A percentile compares a stretch with the other conserved stretches of the same genome.
phyloP scores from a whole-genome alignment of 495 filamentous ascomycete species.

The Talaromyces liani region DNA sequence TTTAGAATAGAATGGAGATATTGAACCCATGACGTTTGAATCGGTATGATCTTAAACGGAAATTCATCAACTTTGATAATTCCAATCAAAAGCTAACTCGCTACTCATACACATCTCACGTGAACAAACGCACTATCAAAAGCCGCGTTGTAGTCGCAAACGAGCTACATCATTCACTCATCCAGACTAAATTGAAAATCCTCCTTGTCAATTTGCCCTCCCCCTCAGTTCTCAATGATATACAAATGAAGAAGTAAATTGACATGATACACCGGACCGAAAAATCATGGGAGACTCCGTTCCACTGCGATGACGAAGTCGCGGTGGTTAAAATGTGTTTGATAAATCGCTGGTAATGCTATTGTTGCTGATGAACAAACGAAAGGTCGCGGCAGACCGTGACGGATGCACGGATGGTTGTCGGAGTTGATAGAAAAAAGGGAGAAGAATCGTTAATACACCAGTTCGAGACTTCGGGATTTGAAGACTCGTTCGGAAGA shows the following conservation, averaged over 20 bases:
- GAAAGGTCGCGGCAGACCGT: background rate
- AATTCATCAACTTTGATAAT: background rate
- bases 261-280: background rate
- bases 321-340: background rate
- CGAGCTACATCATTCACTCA: background rate
- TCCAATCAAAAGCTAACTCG: background rate
- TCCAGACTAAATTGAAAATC: background rate
- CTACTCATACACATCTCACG: background rate
- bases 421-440: background rate
- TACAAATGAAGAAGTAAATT: background rate
- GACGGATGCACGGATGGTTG: background rate
- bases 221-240: background rate
- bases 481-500: background rate
- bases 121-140: background rate
- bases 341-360: background rate
- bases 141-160: background rate
- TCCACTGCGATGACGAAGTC: background rate
- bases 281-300: slow-evolving; percentile 1
- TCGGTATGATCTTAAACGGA: background rate
- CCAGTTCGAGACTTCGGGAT: background rate
- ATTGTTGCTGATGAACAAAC: background rate
- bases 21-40: background rate
- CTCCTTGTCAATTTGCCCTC: background rate
- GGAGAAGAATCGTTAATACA: background rate
- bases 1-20: background rate